Conservation (phyloP, 371 early-diverging fungal species). For the Fennellomyces sp. region DNA sequence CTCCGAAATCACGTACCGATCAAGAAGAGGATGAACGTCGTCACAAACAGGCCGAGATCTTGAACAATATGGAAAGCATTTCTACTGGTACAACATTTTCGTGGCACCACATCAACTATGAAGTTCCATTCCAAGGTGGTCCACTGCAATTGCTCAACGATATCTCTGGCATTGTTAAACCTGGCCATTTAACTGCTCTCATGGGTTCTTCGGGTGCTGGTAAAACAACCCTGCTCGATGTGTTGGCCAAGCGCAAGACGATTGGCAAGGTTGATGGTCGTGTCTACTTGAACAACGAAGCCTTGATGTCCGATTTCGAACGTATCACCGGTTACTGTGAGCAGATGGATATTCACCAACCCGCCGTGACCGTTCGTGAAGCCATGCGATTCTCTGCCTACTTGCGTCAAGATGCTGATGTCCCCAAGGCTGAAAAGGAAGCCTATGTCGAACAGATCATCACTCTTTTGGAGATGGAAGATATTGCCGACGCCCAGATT, state of each 20-base stretch:
- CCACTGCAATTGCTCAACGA: slow-evolving; percentile 53
- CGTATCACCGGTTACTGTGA: slow-evolving; percentile 81
- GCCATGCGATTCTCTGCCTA: slow-evolving; percentile 68
- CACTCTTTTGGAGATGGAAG: slow-evolving; percentile 58
- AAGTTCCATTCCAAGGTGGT: slow-evolving; percentile 59
- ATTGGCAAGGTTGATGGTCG: slow-evolving; percentile 74
- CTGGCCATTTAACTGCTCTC: slow-evolving; percentile 74
- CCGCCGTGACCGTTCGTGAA: slow-evolving; percentile 64
- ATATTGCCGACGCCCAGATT: slow-evolving; percentile 55
- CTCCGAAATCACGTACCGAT: slow-evolving; percentile 15
- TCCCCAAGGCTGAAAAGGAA: slow-evolving; percentile 56
- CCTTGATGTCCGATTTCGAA: slow-evolving; percentile 59
- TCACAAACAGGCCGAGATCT: slow-evolving; percentile 21
- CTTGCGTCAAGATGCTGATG: slow-evolving; percentile 60
- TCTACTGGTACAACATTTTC: slow-evolving; percentile 52
- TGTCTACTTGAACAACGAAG: slow-evolving; percentile 62
- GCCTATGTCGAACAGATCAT: slow-evolving; percentile 67
- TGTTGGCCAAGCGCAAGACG: slow-evolving; percentile 79
- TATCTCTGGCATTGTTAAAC: slow-evolving; percentile 55
- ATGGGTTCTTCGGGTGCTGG: slow-evolving; percentile 90
- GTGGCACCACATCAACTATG: slow-evolving; percentile 59
- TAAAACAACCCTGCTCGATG: slow-evolving; percentile 87
- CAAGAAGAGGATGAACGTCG: slow-evolving; percentile 27
- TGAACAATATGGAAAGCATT: slow-evolving; percentile 32
- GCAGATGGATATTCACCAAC: slow-evolving; percentile 82